Base-by-base conservation (phyloP, 2,329 filamentous ascomycete species). In the Biscogniauxia mediterranea region DNA sequence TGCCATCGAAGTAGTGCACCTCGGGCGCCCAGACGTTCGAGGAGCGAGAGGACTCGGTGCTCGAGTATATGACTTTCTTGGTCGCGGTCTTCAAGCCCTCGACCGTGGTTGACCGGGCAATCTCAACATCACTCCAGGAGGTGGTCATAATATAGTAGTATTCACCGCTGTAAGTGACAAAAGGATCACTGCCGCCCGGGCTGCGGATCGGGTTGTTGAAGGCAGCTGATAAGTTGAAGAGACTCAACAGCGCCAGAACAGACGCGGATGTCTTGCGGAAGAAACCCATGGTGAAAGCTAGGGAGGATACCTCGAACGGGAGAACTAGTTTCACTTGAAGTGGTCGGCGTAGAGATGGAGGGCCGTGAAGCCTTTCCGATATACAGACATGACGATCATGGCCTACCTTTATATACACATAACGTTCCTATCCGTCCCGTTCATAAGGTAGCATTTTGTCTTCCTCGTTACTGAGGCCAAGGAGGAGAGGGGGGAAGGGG, bases 11-110 rank as follows among this genome's bases (percentile, higher is more conserved):
- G 59, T 80, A 80, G 66, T 85, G 83, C 0, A 85, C 73, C 65
- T 85, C 83, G 0, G 83, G 84, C 0, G 84, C 83, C 84, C 84
- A 87, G 46, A 86, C 79, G 58, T 84, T 85, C 69, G 81, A 82
- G 70, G 80, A 82, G 17, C 81, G 75, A 3, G 73, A 74, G 1
- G 82, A 68, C 17, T 78, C 79, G 4, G 70, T 73, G 59, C 83
- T 80, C 0, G 76, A 77, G 74, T 81, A 86, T 26, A 86, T 80
- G 2, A 76, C 68, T 64, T 83, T 84, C 20, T 77, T 79, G 46
- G 79, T 76, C 0, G 79, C 82, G 0, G 77, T 81, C 74, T 85
- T 84, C n/a, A 87, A 71, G 0, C 83, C 83, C 32, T 80, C 78
- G 5, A 87, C 72, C 0, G 83, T 86, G 9, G 74, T 82, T 0